Conservation (phyloP, 106 monocot genomes). For the Acorus calamus region DNA sequence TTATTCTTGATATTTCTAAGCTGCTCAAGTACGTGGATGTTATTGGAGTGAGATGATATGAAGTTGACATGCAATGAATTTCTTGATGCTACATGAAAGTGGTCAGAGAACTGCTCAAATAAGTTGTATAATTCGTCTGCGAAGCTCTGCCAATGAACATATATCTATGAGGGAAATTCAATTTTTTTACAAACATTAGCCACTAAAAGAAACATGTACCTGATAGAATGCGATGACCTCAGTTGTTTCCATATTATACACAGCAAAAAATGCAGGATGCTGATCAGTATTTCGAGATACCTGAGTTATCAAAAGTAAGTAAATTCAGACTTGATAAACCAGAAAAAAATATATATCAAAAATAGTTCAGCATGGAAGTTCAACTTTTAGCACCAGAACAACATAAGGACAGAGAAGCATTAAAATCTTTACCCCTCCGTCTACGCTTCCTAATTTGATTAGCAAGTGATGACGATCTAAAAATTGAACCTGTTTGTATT, state of each 20-base stretch:
- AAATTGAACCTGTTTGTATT: slow-evolving; percentile 66
- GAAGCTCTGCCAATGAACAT: slow-evolving; percentile 54
- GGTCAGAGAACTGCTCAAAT: slow-evolving; percentile 78
- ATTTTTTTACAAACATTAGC: too few relatives aligned
- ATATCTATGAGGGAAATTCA: background rate
- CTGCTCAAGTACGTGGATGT: slow-evolving; percentile 74
- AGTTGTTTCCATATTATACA: slow-evolving; percentile 96
- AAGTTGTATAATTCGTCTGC: slow-evolving; percentile 79
- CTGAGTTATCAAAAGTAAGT: slow-evolving; percentile 19
- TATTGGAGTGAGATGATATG: slow-evolving; percentile 92
- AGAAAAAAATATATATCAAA: background rate
- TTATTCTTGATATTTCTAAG: slow-evolving; percentile 58
- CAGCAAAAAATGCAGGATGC: slow-evolving; percentile 84
- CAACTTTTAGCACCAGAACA: background rate
- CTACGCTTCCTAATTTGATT: slow-evolving; percentile 99
- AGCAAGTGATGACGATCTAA: slow-evolving; percentile 95
- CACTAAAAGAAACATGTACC: slow-evolving; percentile 21
- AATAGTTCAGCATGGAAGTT: too few relatives aligned
- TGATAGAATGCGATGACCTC: slow-evolving; percentile 88
- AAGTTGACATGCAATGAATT: slow-evolving; percentile 73
- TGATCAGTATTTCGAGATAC: slow-evolving; percentile 79
- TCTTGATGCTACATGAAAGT: slow-evolving; percentile 81
- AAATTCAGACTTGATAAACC: background rate
- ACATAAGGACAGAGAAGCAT: slow-evolving; percentile 6
- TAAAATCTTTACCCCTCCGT: slow-evolving; percentile 62